These are phyloP conservation scores for Hura crepitans DNA, from an alignment of 441 rosid species.

Conservation along the genomic window DNA sequence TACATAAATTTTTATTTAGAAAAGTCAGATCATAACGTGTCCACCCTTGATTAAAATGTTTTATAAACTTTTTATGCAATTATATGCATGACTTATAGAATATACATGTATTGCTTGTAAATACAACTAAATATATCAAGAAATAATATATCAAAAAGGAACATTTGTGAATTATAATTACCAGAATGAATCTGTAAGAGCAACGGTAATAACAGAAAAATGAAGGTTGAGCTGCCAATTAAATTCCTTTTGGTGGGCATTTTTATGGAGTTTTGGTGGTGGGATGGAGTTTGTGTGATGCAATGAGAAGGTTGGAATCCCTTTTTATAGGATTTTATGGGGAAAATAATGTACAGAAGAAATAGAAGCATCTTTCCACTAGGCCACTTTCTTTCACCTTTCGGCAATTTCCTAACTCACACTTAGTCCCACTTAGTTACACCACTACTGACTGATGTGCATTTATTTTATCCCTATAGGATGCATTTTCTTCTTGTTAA, in stretches of 20 bases:
- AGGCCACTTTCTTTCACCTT: conserved; percentile 39
- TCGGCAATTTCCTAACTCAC: conserved; percentile 20
- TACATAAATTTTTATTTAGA: too few species aligned
- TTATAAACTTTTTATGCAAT: too few species aligned
- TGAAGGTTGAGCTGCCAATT: conserved; percentile 18
- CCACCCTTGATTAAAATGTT: too few species aligned
- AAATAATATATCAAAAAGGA: background rate
- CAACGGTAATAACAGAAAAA: conserved; percentile 43
- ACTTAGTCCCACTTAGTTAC: conserved; percentile 28
- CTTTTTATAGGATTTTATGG: conserved; percentile 26
- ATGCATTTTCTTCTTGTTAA: background rate
- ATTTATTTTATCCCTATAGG: background rate
- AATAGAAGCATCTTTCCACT: conserved; percentile 25
- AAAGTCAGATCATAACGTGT: too few species aligned
- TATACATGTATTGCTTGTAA: background rate
- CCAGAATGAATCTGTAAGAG: conserved; percentile 46
- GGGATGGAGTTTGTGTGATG: conserved; percentile 15
- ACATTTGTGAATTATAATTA: conserved; percentile 14
- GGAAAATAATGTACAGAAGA: background rate
- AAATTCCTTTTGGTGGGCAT: conserved; percentile 29
- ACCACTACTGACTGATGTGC: too few species aligned
- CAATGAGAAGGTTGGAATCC: conserved; percentile 13
- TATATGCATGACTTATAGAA: too few species aligned
- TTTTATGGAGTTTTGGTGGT: background rate
- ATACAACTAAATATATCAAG: too few species aligned